Evolutionary conservation across 2,329 filamentous ascomycete species (phyloP), one percentile per base, ranked within the genome.

Genomic region (Fusarium marasasianum): DNA sequence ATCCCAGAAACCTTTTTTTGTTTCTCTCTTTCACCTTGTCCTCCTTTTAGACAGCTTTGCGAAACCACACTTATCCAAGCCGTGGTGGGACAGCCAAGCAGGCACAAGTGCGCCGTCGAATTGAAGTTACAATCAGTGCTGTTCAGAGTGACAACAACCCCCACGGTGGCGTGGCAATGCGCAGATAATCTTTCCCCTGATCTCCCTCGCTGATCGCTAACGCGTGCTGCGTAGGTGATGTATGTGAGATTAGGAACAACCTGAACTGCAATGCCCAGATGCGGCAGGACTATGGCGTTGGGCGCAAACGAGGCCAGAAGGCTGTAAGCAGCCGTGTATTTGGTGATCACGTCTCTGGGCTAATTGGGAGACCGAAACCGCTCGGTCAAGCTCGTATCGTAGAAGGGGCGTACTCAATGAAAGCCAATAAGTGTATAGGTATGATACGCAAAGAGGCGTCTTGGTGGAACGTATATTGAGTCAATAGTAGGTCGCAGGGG

Each of bases 361-460:
- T 53, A 75, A 71, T 58, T 74, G 40, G 50, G 54, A 68, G 73
- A 73, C 73, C 65, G 74, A 66, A 63, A 77, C 73, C 76, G 73
- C 71, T 76, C 77, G 77, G 73, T 67, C 67, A 55, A 72, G 74
- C 79, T 82, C 81, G 81, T 82, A 81, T 82, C 78, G 75, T 78
- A 64, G 62, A 73, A 43, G 54, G 64, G 71, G 59, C 45, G 72
- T 68, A 62, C 37, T 72, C 61, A 65, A 62, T 55, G 41, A 67
- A 74, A 72, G 69, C 63, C 76, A 80, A 80, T 78, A 71, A 67
- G 63, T 72, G 50, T 65, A 41, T 72, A 40, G 40, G 72, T 66
- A 76, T 62, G 56, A 69, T 75, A 77, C 79, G 64, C 67, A 73
- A 70, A 66, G 72, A 72, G 78, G 72, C 74, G 74, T 71, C 74